A percentile compares a stretch with the other conserved stretches of the same genome.
These are phyloP conservation scores for Cryptococcus amylolentus DNA, from an alignment of 1,284 basidiomycete genomes.

Conservation along the genomic window DNA sequence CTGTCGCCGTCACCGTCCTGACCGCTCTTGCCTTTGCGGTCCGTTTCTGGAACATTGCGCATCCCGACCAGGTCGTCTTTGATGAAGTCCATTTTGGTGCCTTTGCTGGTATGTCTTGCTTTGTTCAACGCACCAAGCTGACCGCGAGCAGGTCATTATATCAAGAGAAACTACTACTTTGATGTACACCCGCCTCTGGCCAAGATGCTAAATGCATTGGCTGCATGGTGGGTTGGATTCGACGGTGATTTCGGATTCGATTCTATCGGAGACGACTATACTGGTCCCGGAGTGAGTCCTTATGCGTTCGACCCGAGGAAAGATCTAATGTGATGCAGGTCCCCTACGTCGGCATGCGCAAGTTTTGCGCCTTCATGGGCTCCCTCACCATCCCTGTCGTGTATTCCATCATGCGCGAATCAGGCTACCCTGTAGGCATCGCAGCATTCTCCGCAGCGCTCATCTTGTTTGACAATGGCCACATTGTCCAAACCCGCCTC, in stretches of 20 bases:
- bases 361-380: constrained; percentile 85
- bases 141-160: constrained; percentile 67
- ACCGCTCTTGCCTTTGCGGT: constrained; percentile 72
- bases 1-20: constrained; percentile 48
- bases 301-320: not conserved
- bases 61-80: constrained; percentile 92
- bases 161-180: constrained; percentile 92
- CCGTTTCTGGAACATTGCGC: constrained; percentile 89
- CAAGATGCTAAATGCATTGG: constrained; percentile 85
- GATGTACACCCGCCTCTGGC: constrained; percentile 98
- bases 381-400: constrained; percentile 85
- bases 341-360: constrained; percentile 90
- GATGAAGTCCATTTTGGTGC: constrained; percentile 93
- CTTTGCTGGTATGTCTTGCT: constrained; percentile 55
- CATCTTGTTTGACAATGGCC: constrained; percentile 90
- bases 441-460: constrained; percentile 82
- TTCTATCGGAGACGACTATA: constrained; percentile 90
- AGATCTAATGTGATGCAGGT: constrained; percentile 55
- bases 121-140: too few species aligned
- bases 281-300: constrained; percentile 22
- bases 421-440: constrained; percentile 85
- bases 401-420: constrained; percentile 96
- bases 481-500: constrained; percentile 89
- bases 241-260: constrained; percentile 92
- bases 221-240: constrained; percentile 95